phyloP scores from a whole-genome alignment of 768 basidiomycete genomes.

The Lanmaoa rubissima region DNA sequence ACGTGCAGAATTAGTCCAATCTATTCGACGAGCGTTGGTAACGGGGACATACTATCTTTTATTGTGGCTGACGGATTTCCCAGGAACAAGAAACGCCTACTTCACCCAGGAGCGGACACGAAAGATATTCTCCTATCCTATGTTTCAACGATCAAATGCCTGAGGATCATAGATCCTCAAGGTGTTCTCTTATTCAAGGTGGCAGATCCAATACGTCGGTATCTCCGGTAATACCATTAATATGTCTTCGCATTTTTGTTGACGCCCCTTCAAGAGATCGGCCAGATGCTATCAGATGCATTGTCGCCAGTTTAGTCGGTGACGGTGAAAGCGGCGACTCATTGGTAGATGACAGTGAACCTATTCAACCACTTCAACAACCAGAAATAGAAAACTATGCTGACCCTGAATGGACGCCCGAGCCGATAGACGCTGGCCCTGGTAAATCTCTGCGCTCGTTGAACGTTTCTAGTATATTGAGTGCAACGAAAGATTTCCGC shows the following conservation, averaged over 20 bases:
- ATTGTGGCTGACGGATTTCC: conserved; percentile 2
- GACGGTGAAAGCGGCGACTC: conserved; percentile 80
- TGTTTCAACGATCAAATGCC: conserved; percentile 86
- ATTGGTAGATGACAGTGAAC: conserved; percentile 81
- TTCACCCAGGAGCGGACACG: conserved; percentile 96
- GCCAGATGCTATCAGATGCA: conserved; percentile 90
- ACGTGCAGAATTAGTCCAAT: conserved; percentile 68
- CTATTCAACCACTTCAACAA: conserved; percentile 71
- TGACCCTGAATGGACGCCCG: conserved; percentile 94
- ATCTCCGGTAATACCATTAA: conserved; percentile 62
- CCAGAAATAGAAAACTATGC: conserved; percentile 80
- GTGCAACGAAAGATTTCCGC: conserved; percentile 67
- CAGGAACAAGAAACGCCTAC: conserved; percentile 82
- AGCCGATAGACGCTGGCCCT: conserved; percentile 94
- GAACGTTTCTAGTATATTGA: background rate
- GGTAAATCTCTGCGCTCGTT: conserved; percentile 44
- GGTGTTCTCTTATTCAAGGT: conserved; percentile 93
- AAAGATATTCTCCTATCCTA: conserved; percentile 88
- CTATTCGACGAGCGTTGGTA: conserved; percentile 73
- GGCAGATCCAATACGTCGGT: conserved; percentile 86
- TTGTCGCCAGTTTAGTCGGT: conserved; percentile 88
- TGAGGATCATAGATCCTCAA: conserved; percentile 87
- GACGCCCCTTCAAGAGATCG: conserved; percentile 55
- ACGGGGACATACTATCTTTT: background rate
- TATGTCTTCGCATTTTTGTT: background rate